Evolutionary conservation across 2,329 filamentous ascomycete genomes (phyloP).

Genomic region (Trichoderma koningii): DNA sequence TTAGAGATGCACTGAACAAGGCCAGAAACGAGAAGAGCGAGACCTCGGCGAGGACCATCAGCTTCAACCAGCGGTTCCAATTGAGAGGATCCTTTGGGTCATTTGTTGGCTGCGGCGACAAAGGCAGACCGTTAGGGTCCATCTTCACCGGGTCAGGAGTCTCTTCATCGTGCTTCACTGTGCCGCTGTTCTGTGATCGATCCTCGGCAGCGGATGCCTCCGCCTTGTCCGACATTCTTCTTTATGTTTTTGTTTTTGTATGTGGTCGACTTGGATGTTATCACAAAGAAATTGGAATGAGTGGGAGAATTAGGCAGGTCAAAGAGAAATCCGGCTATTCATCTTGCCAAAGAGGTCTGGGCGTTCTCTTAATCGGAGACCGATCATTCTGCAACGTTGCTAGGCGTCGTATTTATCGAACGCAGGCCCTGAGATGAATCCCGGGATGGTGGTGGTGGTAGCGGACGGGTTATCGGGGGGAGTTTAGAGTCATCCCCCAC

Average conservation of each 20-base stretch:
- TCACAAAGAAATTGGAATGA: neutral
- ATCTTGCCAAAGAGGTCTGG: neutral
- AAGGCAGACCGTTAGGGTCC: constrained; percentile 15
- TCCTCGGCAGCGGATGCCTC: constrained; percentile 7
- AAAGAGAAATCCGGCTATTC: neutral
- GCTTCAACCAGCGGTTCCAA: constrained; percentile 23
- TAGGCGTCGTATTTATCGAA: constrained; percentile 16
- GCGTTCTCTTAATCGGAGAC: neutral
- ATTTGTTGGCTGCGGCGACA: constrained; percentile 15
- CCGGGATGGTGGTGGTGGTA: neutral
- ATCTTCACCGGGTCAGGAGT: neutral
- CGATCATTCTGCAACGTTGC: neutral
- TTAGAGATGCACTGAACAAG: constrained; percentile 21
- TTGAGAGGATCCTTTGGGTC: constrained; percentile 23
- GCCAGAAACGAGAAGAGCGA: constrained; percentile 20
- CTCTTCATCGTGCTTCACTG: constrained; percentile 16
- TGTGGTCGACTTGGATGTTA: too few species aligned
- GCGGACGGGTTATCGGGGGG: constrained; percentile 8
- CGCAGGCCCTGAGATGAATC: neutral
- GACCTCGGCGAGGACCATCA: constrained; percentile 19
- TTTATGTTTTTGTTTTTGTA: neutral
- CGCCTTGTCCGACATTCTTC: constrained; percentile 11
- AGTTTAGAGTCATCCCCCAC: constrained; percentile 24
- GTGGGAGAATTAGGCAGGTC: neutral
- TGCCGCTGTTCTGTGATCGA: constrained; percentile 14